Percentiles rank a stretch among this genome's conserved stretches.
Evolutionary conservation across 2,329 filamentous ascomycete genomes (phyloP).

Genomic region (Colletotrichum sp.): DNA sequence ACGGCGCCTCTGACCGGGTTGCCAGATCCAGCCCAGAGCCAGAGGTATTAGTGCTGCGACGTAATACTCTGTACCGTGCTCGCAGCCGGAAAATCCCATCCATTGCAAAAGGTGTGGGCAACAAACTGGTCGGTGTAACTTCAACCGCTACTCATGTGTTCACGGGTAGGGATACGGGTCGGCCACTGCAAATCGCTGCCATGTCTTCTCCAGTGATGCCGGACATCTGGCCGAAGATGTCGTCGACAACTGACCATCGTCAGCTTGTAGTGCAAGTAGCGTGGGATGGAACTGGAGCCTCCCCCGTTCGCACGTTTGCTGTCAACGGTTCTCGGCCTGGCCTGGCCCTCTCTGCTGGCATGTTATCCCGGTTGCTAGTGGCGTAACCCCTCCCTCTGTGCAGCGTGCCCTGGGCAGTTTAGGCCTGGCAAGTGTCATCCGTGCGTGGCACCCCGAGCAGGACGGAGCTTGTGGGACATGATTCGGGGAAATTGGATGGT

Average conservation of each 20-base stretch:
- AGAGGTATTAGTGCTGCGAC: background rate
- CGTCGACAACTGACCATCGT: background rate
- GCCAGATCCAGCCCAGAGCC: background rate
- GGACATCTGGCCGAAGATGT: slow-evolving; percentile 10
- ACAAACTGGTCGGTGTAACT: background rate
- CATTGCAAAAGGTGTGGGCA: background rate
- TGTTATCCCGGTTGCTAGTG: background rate
- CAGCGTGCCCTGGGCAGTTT: background rate
- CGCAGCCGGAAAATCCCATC: background rate
- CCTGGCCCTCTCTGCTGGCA: slow-evolving; percentile 1
- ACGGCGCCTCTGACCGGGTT: background rate
- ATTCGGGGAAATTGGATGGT: slow-evolving; percentile 21
- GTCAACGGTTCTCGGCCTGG: slow-evolving; percentile 11
- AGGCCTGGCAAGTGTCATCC: slow-evolving; percentile 6
- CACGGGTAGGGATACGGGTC: background rate
- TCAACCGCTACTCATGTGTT: background rate
- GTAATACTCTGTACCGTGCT: background rate
- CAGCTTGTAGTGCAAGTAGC: background rate
- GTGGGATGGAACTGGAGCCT: background rate
- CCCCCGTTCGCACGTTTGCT: background rate
- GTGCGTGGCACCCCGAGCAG: slow-evolving; percentile 2
- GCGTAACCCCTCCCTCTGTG: background rate
- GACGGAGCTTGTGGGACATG: slow-evolving; percentile 18
- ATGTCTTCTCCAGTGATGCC: background rate
- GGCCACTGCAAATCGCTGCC: background rate